These are phyloP conservation scores for Quercus bicolor DNA, from an alignment of 306 rosid genomes.

Conservation along the genomic window DNA sequence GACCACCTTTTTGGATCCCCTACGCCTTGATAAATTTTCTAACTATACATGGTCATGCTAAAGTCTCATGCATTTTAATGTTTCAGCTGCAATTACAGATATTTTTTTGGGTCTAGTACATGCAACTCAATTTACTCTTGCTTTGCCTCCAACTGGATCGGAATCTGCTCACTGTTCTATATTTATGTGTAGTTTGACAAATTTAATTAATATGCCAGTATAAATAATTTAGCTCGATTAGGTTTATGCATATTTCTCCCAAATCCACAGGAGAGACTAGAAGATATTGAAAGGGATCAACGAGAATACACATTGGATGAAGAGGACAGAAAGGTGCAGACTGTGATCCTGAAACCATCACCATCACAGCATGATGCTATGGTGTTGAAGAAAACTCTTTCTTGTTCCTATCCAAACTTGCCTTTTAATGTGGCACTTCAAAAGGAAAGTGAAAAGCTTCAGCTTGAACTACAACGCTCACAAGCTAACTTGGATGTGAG, in stretches of 20 bases:
- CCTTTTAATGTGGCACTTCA: slow-evolving; percentile 72
- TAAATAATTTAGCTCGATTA: slow-evolving; percentile 13
- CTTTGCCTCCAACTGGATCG: neutral
- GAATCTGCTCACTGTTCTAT: slow-evolving; percentile 7
- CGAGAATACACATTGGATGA: slow-evolving; percentile 95
- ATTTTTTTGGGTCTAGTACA: neutral
- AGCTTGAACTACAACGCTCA: slow-evolving; percentile 80
- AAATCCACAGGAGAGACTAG: slow-evolving; percentile 79
- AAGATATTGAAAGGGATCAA: slow-evolving; percentile 84
- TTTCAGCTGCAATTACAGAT: neutral
- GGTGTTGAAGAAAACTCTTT: slow-evolving; percentile 85
- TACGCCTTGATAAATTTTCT: neutral
- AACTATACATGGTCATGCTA: neutral
- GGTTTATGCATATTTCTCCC: slow-evolving; percentile 13
- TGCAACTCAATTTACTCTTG: slow-evolving; percentile 4
- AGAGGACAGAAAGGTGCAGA: slow-evolving; percentile 80
- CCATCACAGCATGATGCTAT: slow-evolving; percentile 65
- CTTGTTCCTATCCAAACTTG: slow-evolving; percentile 88
- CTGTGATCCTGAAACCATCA: slow-evolving; percentile 83
- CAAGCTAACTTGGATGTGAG: slow-evolving; percentile 73
- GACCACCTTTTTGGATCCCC: neutral
- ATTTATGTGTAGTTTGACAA: neutral
- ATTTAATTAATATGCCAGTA: neutral
- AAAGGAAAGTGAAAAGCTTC: slow-evolving; percentile 93
- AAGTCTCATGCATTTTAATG: neutral